Conservation (phyloP, 441 rosid genomes). For the Geranium incanum region DNA sequence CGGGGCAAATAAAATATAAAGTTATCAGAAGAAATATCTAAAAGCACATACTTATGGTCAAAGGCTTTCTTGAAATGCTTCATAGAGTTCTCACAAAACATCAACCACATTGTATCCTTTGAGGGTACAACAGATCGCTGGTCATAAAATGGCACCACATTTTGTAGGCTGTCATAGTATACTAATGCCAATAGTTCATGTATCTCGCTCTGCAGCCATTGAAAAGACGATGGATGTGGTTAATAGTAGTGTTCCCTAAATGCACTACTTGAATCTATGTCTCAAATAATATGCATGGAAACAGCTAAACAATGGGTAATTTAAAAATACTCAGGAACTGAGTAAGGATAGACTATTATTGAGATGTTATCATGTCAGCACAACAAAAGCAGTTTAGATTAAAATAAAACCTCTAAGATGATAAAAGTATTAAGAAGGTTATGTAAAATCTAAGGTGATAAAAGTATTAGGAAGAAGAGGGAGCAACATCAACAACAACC, state of each 20-base stretch:
- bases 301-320: neutral
- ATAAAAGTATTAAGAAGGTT: neutral
- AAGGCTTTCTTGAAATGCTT: constrained; percentile 88
- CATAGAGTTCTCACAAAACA: constrained; percentile 77
- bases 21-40: constrained; percentile 20
- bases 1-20: constrained; percentile 17
- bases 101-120: constrained; percentile 74
- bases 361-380: constrained; percentile 9
- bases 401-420: constrained; percentile 1
- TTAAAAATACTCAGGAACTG: neutral
- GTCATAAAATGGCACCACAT: constrained; percentile 91
- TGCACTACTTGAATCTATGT: constrained; percentile 7
- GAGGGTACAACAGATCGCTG: constrained; percentile 75
- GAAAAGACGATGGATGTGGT: constrained; percentile 24
- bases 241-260: constrained; percentile 18
- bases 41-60: constrained; percentile 49
- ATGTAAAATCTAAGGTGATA: constrained; percentile 5
- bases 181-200: constrained; percentile 95
- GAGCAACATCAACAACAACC: neutral
- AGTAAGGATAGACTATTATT: neutral
- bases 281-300: constrained; percentile 1
- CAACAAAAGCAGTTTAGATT: neutral
- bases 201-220: constrained; percentile 69
- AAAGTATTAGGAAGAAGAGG: neutral
- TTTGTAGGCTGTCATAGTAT: constrained; percentile 97